Conservation (phyloP, 805 yeast genomes). For the Danielozyma ontarioensis region DNA sequence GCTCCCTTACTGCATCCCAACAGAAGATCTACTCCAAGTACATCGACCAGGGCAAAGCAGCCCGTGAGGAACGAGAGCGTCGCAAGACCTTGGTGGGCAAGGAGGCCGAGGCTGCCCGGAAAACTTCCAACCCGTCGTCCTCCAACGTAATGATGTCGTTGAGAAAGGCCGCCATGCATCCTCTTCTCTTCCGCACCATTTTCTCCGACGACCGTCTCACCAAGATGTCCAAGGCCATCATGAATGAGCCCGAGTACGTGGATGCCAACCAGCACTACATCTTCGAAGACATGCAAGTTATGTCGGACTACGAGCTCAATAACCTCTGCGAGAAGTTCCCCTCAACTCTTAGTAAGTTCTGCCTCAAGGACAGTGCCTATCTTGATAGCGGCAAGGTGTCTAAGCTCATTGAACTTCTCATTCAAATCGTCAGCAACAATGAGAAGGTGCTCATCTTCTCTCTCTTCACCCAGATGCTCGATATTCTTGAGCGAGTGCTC, state of each 20-base stretch:
- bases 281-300: conserved; percentile 89
- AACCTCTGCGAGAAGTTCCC: conserved; percentile 70
- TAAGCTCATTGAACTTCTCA: conserved; percentile 52
- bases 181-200: conserved; percentile 67
- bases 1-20: conserved; percentile 59
- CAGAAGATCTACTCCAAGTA: conserved; percentile 55
- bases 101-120: conserved; percentile 29
- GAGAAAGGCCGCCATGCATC: conserved; percentile 91
- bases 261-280: conserved; percentile 76
- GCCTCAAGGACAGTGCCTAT: conserved; percentile 48
- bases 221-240: conserved; percentile 72
- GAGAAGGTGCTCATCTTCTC: conserved; percentile 81
- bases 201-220: conserved; percentile 53
- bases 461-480: conserved; percentile 87
- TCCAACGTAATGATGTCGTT: conserved; percentile 80
- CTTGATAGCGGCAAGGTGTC: conserved; percentile 71
- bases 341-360: conserved; percentile 49
- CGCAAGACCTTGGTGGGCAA: conserved; percentile 32
- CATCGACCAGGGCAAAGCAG: conserved; percentile 39
- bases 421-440: conserved; percentile 48
- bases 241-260: conserved; percentile 74
- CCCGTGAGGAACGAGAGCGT: conserved; percentile 39
- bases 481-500: conserved; percentile 75
- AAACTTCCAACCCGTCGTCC: conserved; percentile 37
- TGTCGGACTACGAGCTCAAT: conserved; percentile 89